Evolutionary conservation across 768 basidiomycete genomes (phyloP).

Genomic region (Podaxis pistillaris): DNA sequence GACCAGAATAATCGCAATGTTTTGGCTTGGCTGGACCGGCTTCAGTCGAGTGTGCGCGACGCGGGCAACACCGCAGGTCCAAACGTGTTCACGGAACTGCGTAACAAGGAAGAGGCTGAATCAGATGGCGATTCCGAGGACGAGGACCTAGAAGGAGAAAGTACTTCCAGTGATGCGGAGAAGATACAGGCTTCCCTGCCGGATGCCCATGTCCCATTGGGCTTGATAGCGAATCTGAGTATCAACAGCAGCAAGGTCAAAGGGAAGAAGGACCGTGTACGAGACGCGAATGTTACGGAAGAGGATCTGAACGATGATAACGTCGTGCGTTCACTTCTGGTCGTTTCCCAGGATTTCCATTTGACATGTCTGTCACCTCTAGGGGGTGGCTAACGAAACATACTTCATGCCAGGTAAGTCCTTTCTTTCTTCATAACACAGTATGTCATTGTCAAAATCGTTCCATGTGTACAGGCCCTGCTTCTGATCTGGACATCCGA

Average conservation of each 20-base stretch:
- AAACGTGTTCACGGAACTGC: conserved; percentile 44
- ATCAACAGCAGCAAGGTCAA: conserved; percentile 50
- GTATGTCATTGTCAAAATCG: conserved; percentile 1
- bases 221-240: conserved; percentile 70
- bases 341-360: not conserved
- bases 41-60: conserved; percentile 58
- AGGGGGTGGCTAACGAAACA: conserved; percentile 80
- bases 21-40: conserved; percentile 73
- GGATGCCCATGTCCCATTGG: conserved; percentile 71
- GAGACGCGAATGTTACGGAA: conserved; percentile 34
- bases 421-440: conserved; percentile 16
- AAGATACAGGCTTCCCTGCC: conserved; percentile 54
- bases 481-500: conserved; percentile 67
- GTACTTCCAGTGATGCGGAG: conserved; percentile 38
- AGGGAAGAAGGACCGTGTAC: conserved; percentile 35
- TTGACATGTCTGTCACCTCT: conserved; percentile 16
- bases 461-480: conserved; percentile 48
- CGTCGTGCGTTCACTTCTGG: conserved; percentile 39
- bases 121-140: conserved; percentile 39
- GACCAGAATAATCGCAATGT: conserved; percentile 68
- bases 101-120: conserved; percentile 36
- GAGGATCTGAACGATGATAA: conserved; percentile 61
- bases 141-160: conserved; percentile 28
- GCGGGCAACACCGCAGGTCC: conserved; percentile 42
- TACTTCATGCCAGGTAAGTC: conserved; percentile 73